Percentiles rank a stretch among this genome's conserved stretches.
phyloP scores from a whole-genome alignment of 148 eudicot genomes.

The Nepenthes gracilis region DNA sequence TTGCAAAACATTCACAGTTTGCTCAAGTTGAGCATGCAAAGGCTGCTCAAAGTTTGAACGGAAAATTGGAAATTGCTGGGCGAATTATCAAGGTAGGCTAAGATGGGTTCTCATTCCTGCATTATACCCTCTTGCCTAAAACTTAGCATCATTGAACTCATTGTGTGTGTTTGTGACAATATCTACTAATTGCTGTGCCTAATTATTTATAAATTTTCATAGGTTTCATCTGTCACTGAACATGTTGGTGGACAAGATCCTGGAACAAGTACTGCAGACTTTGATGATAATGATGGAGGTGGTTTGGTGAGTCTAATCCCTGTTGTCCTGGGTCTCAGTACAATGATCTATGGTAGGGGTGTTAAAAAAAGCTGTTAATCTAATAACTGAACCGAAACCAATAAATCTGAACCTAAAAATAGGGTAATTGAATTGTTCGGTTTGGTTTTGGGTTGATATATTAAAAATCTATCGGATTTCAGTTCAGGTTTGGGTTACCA shows the following conservation, averaged over 20 bases:
- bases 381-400: background rate
- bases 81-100: conserved; percentile 68
- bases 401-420: no score
- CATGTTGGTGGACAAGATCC: conserved; percentile 75
- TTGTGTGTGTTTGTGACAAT: background rate
- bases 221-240: conserved; percentile 89
- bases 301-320: conserved; percentile 63
- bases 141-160: background rate
- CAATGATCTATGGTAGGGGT: background rate
- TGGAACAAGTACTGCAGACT: conserved; percentile 76
- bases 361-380: background rate
- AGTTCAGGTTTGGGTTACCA: no score
- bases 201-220: conserved; percentile 6
- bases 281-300: conserved; percentile 98
- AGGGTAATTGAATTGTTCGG: no score
- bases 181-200: background rate
- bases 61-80: conserved; percentile 92
- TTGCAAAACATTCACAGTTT: conserved; percentile 33
- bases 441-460: no score
- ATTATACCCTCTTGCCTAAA: background rate
- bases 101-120: background rate
- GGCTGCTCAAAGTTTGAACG: conserved; percentile 86
- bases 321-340: background rate
- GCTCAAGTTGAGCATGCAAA: conserved; percentile 82
- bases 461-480: no score